phyloP scores from a whole-genome alignment of 2,329 filamentous ascomycete genomes.

The Fusarium duplospermum region DNA sequence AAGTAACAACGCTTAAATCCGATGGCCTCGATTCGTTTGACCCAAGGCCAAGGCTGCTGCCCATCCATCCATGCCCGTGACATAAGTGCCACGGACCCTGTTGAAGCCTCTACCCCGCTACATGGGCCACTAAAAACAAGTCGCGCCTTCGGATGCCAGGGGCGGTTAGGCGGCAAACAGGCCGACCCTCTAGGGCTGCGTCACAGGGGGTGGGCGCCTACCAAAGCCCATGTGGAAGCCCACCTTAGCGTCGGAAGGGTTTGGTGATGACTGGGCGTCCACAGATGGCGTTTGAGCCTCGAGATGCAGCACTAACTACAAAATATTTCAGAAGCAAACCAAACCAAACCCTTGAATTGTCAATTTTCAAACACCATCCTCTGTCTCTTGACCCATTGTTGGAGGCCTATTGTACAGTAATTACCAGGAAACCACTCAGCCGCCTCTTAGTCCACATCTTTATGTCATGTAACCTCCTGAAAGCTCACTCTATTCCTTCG shows the following conservation, averaged over 20 bases:
- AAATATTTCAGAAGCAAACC: constrained; percentile 6
- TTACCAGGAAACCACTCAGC: constrained; percentile 27
- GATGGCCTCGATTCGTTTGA: constrained; percentile 22
- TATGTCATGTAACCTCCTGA: constrained; percentile 18
- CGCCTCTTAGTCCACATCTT: constrained; percentile 1
- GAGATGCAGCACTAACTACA: neutral
- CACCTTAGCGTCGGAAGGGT: neutral
- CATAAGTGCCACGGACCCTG: constrained; percentile 28
- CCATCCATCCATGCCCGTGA: constrained; percentile 28
- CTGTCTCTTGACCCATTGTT: constrained; percentile 29
- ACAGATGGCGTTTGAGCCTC: constrained; percentile 1
- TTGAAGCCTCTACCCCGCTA: constrained; percentile 30
- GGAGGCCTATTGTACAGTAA: constrained; percentile 37
- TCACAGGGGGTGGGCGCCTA: neutral
- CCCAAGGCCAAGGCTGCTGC: constrained; percentile 20
- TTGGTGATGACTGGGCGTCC: neutral
- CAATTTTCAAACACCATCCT: constrained; percentile 40
- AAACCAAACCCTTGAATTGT: constrained; percentile 29
- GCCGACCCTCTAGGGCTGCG: constrained; percentile 13
- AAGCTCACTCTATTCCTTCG: constrained; percentile 55
- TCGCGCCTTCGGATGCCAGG: constrained; percentile 7
- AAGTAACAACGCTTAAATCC: constrained; percentile 16
- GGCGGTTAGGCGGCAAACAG: constrained; percentile 11
- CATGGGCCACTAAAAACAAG: constrained; percentile 19
- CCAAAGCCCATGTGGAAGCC: neutral